phyloP scores from a whole-genome alignment of 768 basidiomycete genomes.

The Thelephora aurantiotincta region DNA sequence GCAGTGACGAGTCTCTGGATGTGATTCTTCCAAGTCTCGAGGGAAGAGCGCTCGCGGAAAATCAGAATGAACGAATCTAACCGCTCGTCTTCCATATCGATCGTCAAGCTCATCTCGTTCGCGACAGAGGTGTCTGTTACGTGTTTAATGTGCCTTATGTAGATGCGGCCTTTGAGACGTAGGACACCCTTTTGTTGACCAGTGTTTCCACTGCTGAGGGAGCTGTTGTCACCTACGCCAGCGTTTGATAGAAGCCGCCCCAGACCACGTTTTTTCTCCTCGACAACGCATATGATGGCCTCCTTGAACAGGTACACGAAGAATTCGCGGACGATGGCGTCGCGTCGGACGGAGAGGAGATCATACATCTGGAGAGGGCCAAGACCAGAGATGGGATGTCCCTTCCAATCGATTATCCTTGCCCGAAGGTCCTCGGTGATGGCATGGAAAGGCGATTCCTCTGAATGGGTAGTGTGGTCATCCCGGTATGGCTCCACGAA shows the following conservation, averaged over 20 bases:
- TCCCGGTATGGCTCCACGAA: not conserved
- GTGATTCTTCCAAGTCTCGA: slow-evolving; percentile 80
- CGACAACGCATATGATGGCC: slow-evolving; percentile 94
- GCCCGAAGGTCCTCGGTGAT: slow-evolving; percentile 83
- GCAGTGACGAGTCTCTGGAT: slow-evolving; percentile 66
- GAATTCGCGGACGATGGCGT: slow-evolving; percentile 84
- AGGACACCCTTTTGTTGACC: slow-evolving; percentile 35
- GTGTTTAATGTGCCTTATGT: slow-evolving; percentile 85
- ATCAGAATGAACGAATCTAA: slow-evolving; percentile 92
- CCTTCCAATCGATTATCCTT: slow-evolving; percentile 94
- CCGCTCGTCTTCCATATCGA: slow-evolving; percentile 93
- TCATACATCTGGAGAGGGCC: slow-evolving; percentile 90
- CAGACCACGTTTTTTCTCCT: slow-evolving; percentile 82
- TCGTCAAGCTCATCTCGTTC: slow-evolving; percentile 86
- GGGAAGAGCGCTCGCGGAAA: slow-evolving; percentile 80
- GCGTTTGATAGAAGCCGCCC: slow-evolving; percentile 60
- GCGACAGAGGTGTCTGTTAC: slow-evolving; percentile 68
- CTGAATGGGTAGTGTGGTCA: slow-evolving; percentile 21
- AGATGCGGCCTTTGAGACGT: slow-evolving; percentile 88
- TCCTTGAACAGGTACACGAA: slow-evolving; percentile 95
- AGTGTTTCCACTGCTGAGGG: slow-evolving; percentile 15
- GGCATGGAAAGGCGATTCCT: slow-evolving; percentile 64
- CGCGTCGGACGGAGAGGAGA: slow-evolving; percentile 76
- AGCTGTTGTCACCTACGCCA: slow-evolving; percentile 21
- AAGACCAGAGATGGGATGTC: slow-evolving; percentile 79